Conservation (phyloP, 169 alveolate genomes). For the Theileria parva region DNA sequence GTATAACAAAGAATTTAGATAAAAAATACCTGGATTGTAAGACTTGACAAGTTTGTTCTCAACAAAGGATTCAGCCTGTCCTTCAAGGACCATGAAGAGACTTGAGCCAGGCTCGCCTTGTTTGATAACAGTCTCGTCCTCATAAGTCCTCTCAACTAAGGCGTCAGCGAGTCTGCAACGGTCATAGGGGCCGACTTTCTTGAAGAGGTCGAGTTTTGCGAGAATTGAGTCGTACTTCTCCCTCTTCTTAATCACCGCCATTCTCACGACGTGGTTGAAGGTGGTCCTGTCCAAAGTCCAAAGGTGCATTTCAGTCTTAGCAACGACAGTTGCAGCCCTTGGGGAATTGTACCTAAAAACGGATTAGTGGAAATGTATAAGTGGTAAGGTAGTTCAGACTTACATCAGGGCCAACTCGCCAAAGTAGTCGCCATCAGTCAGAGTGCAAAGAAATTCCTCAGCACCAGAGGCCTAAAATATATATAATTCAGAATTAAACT, state of each 20-base stretch:
- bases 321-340: slow-evolving; percentile 94
- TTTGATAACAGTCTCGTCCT: slow-evolving; percentile 87
- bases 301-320: slow-evolving; percentile 83
- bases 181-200: slow-evolving; percentile 91
- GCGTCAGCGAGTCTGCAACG: slow-evolving; percentile 91
- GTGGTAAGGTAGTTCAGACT: neutral
- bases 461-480: slow-evolving; percentile 65
- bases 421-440: slow-evolving; percentile 90
- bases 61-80: slow-evolving; percentile 91
- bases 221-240: slow-evolving; percentile 89
- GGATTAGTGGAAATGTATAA: neutral
- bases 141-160: slow-evolving; percentile 79
- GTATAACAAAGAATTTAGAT: neutral
- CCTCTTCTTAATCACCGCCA: slow-evolving; percentile 90
- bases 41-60: slow-evolving; percentile 84
- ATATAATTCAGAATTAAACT: neutral
- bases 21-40: slow-evolving; percentile 69
- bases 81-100: slow-evolving; percentile 91
- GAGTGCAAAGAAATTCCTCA: slow-evolving; percentile 68
- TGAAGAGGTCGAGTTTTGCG: slow-evolving; percentile 84
- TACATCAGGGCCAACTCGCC: slow-evolving; percentile 94
- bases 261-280: slow-evolving; percentile 92
- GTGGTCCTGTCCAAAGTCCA: slow-evolving; percentile 93
- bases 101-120: slow-evolving; percentile 95
- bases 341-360: slow-evolving; percentile 88